A percentile compares a stretch with the other conserved stretches of the same genome.
These are phyloP conservation scores for Hortiboletus flavorubellus DNA, from an alignment of 768 basidiomycete species.

Conservation along the genomic window DNA sequence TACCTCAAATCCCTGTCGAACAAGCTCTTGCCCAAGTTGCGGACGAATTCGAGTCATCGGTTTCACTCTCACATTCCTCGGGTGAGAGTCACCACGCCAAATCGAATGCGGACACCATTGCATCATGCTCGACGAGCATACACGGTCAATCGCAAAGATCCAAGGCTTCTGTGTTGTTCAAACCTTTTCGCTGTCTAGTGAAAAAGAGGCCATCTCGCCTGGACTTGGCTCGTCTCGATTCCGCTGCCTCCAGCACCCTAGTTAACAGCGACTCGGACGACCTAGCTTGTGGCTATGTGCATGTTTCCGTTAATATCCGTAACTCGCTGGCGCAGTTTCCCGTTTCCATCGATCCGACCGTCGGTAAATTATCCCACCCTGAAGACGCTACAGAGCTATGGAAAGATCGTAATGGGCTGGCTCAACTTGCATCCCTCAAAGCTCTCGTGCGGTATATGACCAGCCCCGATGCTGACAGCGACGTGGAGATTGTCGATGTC, in stretches of 20 bases:
- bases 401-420: conserved; percentile 25
- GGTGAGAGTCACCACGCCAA: not conserved
- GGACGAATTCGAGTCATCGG: not conserved
- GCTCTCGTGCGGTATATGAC: conserved; percentile 47
- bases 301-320: conserved; percentile 24
- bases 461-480: conserved; percentile 36
- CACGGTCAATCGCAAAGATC: conserved; percentile 2
- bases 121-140: conserved; percentile 3
- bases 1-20: conserved; percentile 22
- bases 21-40: not conserved
- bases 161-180: conserved; percentile 16
- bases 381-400: conserved; percentile 31
- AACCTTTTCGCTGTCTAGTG: conserved; percentile 8
- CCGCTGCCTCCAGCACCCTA: conserved; percentile 20
- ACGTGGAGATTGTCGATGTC: conserved; percentile 44
- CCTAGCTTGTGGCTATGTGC: conserved; percentile 17
- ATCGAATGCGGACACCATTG: not conserved
- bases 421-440: conserved; percentile 36
- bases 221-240: conserved; percentile 1
- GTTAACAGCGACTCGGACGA: conserved; percentile 16
- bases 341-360: conserved; percentile 21
- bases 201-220: conserved; percentile 7
- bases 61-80: conserved; percentile 5
- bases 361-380: conserved; percentile 30
- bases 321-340: conserved; percentile 30